Conservation (phyloP, 352 stramenopile species). For the Pythium guiyangense region DNA sequence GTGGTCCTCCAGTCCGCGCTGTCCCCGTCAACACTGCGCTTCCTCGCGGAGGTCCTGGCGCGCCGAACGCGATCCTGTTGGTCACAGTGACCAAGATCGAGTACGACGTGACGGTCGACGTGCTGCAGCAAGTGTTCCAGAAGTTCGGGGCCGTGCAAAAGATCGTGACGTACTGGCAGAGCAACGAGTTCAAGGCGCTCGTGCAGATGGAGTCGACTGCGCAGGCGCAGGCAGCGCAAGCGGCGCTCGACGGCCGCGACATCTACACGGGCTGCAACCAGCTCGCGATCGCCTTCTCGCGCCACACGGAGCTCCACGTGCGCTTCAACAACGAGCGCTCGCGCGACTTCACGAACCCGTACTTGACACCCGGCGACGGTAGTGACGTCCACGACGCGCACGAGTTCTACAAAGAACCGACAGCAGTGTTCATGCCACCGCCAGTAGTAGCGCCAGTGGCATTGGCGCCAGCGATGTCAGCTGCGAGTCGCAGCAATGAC, state of each 20-base stretch:
- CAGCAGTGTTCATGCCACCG: neutral
- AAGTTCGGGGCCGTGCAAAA: constrained; percentile 85
- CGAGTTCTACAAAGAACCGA: neutral
- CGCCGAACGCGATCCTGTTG: constrained; percentile 72
- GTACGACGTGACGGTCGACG: constrained; percentile 77
- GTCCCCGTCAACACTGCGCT: constrained; percentile 1
- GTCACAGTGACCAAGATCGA: constrained; percentile 78
- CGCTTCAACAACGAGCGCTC: constrained; percentile 77
- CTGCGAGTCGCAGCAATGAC: neutral
- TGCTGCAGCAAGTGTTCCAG: constrained; percentile 80
- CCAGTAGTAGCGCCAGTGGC: neutral
- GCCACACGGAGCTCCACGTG: constrained; percentile 60
- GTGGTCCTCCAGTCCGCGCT: neutral
- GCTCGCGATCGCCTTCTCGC: constrained; percentile 76
- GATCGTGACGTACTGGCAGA: constrained; percentile 80
- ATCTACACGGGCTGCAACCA: constrained; percentile 87
- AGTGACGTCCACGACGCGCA: neutral
- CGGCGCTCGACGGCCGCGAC: constrained; percentile 68
- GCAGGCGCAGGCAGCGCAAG: constrained; percentile 64
- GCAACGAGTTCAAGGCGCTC: constrained; percentile 77
- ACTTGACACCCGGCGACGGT: constrained; percentile 35
- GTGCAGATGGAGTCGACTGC: constrained; percentile 76
- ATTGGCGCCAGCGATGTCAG: neutral
- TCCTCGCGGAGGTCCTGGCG: constrained; percentile 29
- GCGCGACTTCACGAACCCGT: constrained; percentile 71